A percentile compares a stretch with the other conserved stretches of the same genome.
Conservation (phyloP, 305 asterid species). For the Withania somnifera region DNA sequence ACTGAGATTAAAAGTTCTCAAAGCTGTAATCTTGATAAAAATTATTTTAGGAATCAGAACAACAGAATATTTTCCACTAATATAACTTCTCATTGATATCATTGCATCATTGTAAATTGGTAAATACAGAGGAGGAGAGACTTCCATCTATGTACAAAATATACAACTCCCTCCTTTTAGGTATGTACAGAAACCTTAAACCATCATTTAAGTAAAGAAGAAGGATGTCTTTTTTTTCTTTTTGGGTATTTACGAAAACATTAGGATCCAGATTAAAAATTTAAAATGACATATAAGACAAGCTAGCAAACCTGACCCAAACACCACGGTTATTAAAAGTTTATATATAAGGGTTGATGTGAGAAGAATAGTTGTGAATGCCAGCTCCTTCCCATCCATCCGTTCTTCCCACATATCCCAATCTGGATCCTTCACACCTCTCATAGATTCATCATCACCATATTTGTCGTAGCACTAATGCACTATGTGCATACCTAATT, state of each 20-base stretch:
- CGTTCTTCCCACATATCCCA: slow-evolving; percentile 87
- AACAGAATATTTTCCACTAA: neutral
- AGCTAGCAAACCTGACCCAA: neutral
- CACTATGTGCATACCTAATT: too few relatives aligned
- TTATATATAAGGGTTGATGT: slow-evolving; percentile 51
- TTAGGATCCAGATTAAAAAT: neutral
- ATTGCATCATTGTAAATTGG: neutral
- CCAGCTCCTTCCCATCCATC: slow-evolving; percentile 99
- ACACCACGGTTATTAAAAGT: neutral
- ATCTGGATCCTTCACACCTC: slow-evolving; percentile 53
- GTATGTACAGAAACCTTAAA: neutral
- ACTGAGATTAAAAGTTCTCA: neutral
- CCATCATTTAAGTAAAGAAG: neutral
- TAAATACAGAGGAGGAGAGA: neutral
- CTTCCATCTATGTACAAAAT: neutral
- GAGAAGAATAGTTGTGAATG: slow-evolving; percentile 70
- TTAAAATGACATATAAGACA: neutral
- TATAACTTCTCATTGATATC: neutral
- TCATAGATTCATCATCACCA: slow-evolving; percentile 28
- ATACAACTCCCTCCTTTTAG: neutral
- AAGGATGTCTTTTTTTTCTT: neutral
- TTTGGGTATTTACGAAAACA: neutral
- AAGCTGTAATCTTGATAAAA: neutral
- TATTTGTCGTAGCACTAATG: slow-evolving; percentile 12
- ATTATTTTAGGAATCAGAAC: too few relatives aligned